Conservation (phyloP, 2,329 filamentous ascomycete species). For the Amylocarpus encephaloides region DNA sequence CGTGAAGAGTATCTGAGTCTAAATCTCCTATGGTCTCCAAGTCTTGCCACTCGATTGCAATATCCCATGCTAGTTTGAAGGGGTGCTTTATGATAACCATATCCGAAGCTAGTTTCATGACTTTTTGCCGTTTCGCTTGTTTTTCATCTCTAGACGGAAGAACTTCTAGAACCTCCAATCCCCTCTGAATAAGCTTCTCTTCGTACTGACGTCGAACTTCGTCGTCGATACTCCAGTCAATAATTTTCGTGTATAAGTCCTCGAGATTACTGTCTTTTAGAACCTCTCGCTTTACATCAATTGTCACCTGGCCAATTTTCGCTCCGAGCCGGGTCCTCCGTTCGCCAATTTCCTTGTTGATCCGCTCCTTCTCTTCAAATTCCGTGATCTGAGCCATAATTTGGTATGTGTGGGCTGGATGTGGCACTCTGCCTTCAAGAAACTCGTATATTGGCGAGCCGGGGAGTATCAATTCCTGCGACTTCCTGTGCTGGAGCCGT, state of each 20-base stretch:
- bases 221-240: constrained; percentile 87
- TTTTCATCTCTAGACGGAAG: constrained; percentile 61
- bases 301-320: constrained; percentile 72
- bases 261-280: constrained; percentile 71
- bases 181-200: constrained; percentile 79
- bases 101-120: constrained; percentile 72
- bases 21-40: constrained; percentile 66
- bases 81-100: constrained; percentile 97
- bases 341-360: constrained; percentile 86
- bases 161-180: constrained; percentile 69
- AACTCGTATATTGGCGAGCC: constrained; percentile 72
- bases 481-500: constrained; percentile 65
- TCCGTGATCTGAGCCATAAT: constrained; percentile 79
- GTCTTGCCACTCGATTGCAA: constrained; percentile 85
- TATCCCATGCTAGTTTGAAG: constrained; percentile 83
- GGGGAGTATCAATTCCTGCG: constrained; percentile 71
- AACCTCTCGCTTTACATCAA: constrained; percentile 83
- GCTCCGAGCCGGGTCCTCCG: constrained; percentile 82
- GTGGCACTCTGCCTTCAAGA: constrained; percentile 76
- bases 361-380: constrained; percentile 76
- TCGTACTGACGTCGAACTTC: constrained; percentile 78
- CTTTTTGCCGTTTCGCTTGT: constrained; percentile 60
- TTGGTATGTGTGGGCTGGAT: constrained; percentile 74
- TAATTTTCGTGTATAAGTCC: constrained; percentile 70
- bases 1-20: constrained; percentile 69